Evolutionary conservation across 2,329 filamentous ascomycete species (phyloP).

Genomic region (Cladosporium cucumerinum): DNA sequence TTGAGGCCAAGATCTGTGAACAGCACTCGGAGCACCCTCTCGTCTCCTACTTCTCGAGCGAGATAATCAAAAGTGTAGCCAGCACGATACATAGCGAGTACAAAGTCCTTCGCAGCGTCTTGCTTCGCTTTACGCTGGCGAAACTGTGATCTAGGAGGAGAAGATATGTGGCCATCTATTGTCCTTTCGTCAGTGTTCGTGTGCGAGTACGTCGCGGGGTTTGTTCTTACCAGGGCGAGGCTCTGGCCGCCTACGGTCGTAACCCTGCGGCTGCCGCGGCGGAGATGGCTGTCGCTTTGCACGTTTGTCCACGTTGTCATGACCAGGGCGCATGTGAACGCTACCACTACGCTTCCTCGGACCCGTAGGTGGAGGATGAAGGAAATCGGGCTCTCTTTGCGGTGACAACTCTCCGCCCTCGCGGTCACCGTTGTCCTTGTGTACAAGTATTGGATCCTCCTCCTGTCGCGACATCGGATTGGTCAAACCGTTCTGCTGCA

Average conservation of each 20-base stretch:
- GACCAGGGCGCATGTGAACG: neutral
- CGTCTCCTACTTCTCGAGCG: conserved; percentile 68
- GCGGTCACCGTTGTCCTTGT: conserved; percentile 72
- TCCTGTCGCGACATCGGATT: conserved; percentile 1
- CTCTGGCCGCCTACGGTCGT: conserved; percentile 11
- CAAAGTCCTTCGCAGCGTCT: conserved; percentile 26
- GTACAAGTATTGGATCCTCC: conserved; percentile 34
- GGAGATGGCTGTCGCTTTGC: neutral
- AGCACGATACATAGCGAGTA: conserved; percentile 44
- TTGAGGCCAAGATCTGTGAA: conserved; percentile 62
- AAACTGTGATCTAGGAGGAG: conserved; percentile 10
- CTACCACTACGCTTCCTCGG: conserved; percentile 24
- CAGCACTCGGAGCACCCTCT: conserved; percentile 58
- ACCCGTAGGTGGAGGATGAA: conserved; percentile 29
- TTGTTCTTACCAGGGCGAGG: neutral
- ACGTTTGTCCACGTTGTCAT: neutral
- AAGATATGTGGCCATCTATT: conserved; percentile 3
- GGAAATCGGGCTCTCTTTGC: conserved; percentile 22
- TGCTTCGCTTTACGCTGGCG: conserved; percentile 15
- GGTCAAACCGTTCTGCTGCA: neutral
- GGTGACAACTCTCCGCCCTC: conserved; percentile 61
- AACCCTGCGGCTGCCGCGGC: conserved; percentile 15
- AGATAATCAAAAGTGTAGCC: conserved; percentile 73
- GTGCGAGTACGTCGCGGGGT: neutral
- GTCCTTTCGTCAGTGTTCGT: neutral